Evolutionary conservation across 108 stramenopile genomes (phyloP).

Genomic region (Chaetoceros tenuissimus): DNA sequence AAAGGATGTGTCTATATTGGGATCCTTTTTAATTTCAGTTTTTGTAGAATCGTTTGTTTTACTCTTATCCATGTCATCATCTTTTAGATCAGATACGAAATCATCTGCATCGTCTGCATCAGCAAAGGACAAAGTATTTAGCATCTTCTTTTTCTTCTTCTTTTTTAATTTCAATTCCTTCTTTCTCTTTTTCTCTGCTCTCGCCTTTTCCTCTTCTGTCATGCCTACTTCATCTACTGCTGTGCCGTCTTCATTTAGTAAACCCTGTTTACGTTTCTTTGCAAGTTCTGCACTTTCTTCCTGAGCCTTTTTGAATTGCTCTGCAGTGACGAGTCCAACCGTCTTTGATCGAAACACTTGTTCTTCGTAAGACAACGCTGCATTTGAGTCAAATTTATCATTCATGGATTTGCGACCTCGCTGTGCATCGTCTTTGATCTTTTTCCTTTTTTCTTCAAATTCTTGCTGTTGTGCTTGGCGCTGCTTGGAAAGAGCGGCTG

Average conservation of each 20-base stretch:
- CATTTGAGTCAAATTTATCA: conserved; percentile 31
- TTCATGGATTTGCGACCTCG: conserved; percentile 31
- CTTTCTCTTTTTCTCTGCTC: not conserved
- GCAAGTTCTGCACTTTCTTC: conserved; percentile 25
- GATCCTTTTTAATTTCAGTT: conserved; percentile 65
- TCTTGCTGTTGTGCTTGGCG: conserved; percentile 62
- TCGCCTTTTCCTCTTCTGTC: not conserved
- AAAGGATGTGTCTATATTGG: conserved; percentile 88
- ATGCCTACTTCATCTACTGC: not conserved
- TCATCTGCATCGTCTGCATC: conserved; percentile 53
- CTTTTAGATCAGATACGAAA: conserved; percentile 9
- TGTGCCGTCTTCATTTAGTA: not conserved
- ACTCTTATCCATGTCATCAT: not conserved
- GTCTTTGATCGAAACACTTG: conserved; percentile 49
- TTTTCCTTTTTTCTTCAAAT: conserved; percentile 50
- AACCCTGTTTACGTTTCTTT: conserved; percentile 9
- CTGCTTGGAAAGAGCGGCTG: conserved; percentile 55
- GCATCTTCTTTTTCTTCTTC: conserved; percentile 59
- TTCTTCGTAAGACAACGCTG: conserved; percentile 34
- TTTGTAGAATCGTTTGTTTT: conserved; percentile 1
- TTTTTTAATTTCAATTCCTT: conserved; percentile 8
- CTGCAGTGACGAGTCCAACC: conserved; percentile 79
- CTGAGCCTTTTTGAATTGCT: conserved; percentile 56
- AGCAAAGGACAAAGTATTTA: conserved; percentile 60
- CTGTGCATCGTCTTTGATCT: conserved; percentile 36